Percentiles rank a stretch among this genome's conserved stretches.
Conservation (phyloP, 805 yeast genomes). For the Barnettozyma siamensis region DNA sequence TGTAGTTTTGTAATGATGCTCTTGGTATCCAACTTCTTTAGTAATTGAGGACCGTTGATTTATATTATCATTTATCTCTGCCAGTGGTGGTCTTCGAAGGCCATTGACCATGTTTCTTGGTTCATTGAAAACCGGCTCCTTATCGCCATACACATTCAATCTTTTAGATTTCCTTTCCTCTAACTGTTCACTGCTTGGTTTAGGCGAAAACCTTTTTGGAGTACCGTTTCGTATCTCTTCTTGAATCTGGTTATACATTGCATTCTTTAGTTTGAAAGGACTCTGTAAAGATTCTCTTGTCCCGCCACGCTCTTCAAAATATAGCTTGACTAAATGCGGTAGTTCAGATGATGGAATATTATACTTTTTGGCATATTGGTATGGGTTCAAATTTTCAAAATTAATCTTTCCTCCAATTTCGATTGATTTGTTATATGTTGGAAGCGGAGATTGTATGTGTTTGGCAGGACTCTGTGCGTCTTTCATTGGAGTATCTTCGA, state of each 20-base stretch:
- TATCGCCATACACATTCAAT: conserved; percentile 11
- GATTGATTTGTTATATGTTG: neutral
- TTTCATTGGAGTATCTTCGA: conserved; percentile 22
- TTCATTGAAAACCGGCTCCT: conserved; percentile 11
- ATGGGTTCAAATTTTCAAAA: conserved; percentile 35
- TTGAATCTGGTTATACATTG: conserved; percentile 17
- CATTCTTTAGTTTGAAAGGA: conserved; percentile 21
- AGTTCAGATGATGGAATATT: conserved; percentile 32
- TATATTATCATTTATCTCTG: conserved; percentile 11
- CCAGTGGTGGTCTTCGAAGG: conserved; percentile 18
- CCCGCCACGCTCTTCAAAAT: conserved; percentile 32
- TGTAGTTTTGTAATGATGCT: conserved; percentile 14
- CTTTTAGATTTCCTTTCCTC: conserved; percentile 4
- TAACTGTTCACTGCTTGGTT: conserved; percentile 14
- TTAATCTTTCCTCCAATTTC: conserved; percentile 6
- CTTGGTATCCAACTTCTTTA: conserved; percentile 9
- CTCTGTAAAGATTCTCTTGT: conserved; percentile 25
- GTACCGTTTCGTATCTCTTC: conserved; percentile 24
- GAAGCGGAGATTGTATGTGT: neutral
- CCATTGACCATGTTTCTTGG: neutral
- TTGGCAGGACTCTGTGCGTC: conserved; percentile 9
- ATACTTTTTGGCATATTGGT: conserved; percentile 32
- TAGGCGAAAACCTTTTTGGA: conserved; percentile 9
- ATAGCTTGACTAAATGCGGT: conserved; percentile 30
- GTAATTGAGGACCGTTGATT: conserved; percentile 8